Base-by-base conservation (phyloP, 768 basidiomycete species). In the Leccinum truebloodii region DNA sequence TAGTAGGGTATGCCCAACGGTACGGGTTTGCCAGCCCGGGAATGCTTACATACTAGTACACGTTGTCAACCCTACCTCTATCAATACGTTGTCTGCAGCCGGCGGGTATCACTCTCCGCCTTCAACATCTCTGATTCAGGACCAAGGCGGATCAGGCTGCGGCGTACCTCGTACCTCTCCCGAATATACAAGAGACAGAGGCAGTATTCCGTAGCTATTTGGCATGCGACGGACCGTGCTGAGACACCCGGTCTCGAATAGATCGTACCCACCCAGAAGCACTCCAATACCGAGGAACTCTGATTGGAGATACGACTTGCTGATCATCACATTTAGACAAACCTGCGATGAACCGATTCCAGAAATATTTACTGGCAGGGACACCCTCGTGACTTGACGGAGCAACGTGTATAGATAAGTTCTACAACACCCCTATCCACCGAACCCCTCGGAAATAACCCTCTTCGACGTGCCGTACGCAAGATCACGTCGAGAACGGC, bases 101-200 rank as follows among this genome's bases (percentile, higher is more conserved):
- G 34, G 34, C 34, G 34, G 34, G 34, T 13, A 35, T 35, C 34
- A 20, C 58, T 88, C 2, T 32, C 34, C 34, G 34, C 34, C 34
- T 34, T 34, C 32, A 34, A 34, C 32, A 34, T 75, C 1, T 87
- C 83, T 83, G 71, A 6, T 88, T 86, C 63, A 80, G 81, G 53
- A 75, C 68, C 30, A 65, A 71, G 67, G 78, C 1, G 86, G 83
- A 85, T 81, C 7, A 74, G 39, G 39, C 6, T 41, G 16, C 86
- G 12, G 75, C 78, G 4, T 76, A 84, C 22, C 78, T 88, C 14
- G 76, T 74, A 88, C 84, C 81, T 3, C 74, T 76, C 6, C 59
- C 70, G 10, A 64, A 67, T 20, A 0, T 12, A 44, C 41, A 12
- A 44, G 44, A 74, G 76, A 6, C 26, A 85, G 83, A 81, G 67